Percentiles rank a stretch among this genome's conserved stretches.
These are phyloP conservation scores for Trichoderma harzianum DNA, from an alignment of 2,329 filamentous ascomycete genomes.

Conservation along the genomic window DNA sequence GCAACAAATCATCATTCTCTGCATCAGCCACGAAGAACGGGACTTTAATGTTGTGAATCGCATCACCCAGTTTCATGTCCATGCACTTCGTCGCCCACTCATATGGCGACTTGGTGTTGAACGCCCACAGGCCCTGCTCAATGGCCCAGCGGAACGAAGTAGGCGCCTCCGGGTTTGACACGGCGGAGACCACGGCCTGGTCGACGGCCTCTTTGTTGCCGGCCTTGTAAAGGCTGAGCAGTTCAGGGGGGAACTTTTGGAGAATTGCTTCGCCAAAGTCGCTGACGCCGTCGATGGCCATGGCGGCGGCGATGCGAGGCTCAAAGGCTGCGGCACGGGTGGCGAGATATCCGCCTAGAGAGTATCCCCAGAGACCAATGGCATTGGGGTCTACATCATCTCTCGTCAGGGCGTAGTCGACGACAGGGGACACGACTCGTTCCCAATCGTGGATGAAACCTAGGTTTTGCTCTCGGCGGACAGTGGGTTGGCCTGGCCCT, in stretches of 20 bases:
- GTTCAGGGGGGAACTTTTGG: conserved; percentile 5
- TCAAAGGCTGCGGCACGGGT: conserved; percentile 44
- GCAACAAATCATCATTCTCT: conserved; percentile 23
- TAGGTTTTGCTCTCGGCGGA: conserved; percentile 39
- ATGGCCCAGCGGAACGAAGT: conserved; percentile 25
- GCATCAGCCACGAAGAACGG: conserved; percentile 26
- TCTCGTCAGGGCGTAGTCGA: conserved; percentile 36
- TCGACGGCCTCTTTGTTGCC: conserved; percentile 23
- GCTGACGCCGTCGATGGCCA: conserved; percentile 40
- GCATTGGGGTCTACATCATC: conserved; percentile 30
- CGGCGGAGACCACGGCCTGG: background rate
- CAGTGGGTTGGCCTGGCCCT: conserved; percentile 43
- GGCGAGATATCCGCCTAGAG: conserved; percentile 41
- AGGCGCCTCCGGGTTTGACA: conserved; percentile 4
- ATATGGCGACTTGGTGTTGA: conserved; percentile 25
- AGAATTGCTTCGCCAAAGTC: conserved; percentile 25
- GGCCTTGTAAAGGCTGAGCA: background rate
- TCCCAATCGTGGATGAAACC: conserved; percentile 47
- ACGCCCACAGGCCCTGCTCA: conserved; percentile 28
- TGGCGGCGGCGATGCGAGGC: conserved; percentile 39
- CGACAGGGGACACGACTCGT: conserved; percentile 37
- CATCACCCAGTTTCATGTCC: conserved; percentile 15
- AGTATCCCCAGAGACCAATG: conserved; percentile 39
- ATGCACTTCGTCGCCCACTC: conserved; percentile 21
- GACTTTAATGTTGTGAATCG: conserved; percentile 24